Conservation (phyloP, 768 basidiomycete species). For the Hemileccinum impolitum region DNA sequence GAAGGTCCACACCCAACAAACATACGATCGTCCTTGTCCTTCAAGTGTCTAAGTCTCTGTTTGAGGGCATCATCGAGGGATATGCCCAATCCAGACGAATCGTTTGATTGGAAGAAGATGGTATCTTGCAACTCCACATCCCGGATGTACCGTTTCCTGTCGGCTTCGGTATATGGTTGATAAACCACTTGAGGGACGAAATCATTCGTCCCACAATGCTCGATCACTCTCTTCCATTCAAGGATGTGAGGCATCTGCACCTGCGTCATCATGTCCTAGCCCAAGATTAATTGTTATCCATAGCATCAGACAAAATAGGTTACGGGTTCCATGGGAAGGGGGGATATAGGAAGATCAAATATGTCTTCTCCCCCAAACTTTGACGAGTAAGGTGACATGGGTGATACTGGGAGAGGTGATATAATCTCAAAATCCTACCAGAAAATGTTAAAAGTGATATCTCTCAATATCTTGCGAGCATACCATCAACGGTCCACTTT, state of each 20-base stretch:
- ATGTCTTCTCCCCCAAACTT: neutral
- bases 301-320: neutral
- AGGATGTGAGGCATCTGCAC: conserved; percentile 23
- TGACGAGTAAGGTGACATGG: conserved; percentile 7
- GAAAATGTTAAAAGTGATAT: neutral
- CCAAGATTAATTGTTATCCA: neutral
- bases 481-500: conserved; percentile 6
- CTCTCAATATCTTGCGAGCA: neutral
- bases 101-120: conserved; percentile 57
- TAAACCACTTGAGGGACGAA: conserved; percentile 73
- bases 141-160: conserved; percentile 72
- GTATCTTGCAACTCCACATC: conserved; percentile 62
- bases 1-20: conserved; percentile 74
- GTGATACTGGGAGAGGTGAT: conserved; percentile 10
- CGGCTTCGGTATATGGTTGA: conserved; percentile 73
- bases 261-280: conserved; percentile 22
- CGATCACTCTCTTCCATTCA: conserved; percentile 23
- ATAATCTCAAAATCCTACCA: conserved; percentile 11
- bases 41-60: conserved; percentile 53
- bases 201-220: conserved; percentile 33
- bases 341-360: neutral
- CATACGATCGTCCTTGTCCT: conserved; percentile 59
- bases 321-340: conserved; percentile 10
- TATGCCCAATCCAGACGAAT: conserved; percentile 58
- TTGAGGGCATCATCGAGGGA: conserved; percentile 61